phyloP scores from a whole-genome alignment of 2,329 filamentous ascomycete species.

The Lasiodiplodia gonubiensis region DNA sequence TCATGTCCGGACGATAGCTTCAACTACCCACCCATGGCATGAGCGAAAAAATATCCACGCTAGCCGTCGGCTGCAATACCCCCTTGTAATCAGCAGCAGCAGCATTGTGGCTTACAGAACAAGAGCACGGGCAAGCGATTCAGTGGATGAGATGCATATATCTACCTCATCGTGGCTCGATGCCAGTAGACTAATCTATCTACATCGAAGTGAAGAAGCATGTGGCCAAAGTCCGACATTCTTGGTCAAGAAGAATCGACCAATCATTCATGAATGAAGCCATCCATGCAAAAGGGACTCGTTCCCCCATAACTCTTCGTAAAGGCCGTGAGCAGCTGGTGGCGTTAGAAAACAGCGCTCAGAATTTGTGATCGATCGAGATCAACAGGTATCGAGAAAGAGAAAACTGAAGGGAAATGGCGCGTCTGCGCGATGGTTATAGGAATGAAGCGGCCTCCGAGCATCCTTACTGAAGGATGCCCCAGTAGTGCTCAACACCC shows the following conservation, averaged over 20 bases:
- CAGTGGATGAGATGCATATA: neutral
- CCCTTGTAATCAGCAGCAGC: too few species aligned
- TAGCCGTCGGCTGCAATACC: too few species aligned
- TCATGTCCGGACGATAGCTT: too few species aligned
- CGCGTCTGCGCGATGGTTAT: neutral
- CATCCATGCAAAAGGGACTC: neutral
- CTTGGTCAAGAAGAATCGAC: neutral
- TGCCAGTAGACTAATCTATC: neutral
- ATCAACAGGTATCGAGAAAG: neutral
- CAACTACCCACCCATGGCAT: too few species aligned
- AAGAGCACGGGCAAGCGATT: too few species aligned
- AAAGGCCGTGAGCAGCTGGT: neutral
- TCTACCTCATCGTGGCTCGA: neutral
- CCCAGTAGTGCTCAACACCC: constrained; percentile 79
- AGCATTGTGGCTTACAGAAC: too few species aligned
- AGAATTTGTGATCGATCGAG: neutral
- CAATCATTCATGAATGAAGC: neutral
- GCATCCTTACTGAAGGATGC: constrained; percentile 51
- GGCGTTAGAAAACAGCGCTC: neutral
- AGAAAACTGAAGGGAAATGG: neutral
- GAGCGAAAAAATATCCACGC: too few species aligned
- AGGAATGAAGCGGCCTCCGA: neutral
- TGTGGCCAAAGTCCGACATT: neutral
- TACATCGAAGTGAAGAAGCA: neutral
- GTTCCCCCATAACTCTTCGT: neutral